These are phyloP conservation scores for Asclepias syriaca DNA, from an alignment of 257 asterid species.

Conservation along the genomic window DNA sequence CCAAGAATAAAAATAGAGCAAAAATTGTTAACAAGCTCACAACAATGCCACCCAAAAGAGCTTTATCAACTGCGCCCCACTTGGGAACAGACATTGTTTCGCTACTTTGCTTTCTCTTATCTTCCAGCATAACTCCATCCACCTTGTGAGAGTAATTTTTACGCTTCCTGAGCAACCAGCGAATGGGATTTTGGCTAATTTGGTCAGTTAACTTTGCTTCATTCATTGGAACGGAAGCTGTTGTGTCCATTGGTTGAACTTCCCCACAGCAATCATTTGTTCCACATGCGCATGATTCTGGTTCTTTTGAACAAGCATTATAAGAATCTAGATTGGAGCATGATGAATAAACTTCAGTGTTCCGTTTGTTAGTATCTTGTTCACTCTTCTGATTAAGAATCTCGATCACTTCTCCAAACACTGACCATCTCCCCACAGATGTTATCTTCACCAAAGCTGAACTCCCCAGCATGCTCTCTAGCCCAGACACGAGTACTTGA, in stretches of 20 bases:
- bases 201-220: conserved; percentile 20
- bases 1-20: conserved; percentile 39
- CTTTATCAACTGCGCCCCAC: conserved; percentile 53
- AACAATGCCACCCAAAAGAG: conserved; percentile 52
- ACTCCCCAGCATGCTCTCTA: conserved; percentile 75
- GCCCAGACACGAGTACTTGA: conserved; percentile 83
- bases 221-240: conserved; percentile 22
- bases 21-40: conserved; percentile 52
- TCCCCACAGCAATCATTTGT: conserved; percentile 37
- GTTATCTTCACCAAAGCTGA: conserved; percentile 77
- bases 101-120: conserved; percentile 28
- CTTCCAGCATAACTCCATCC: conserved; percentile 25
- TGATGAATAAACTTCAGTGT: conserved; percentile 22
- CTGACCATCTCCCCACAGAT: conserved; percentile 92
- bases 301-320: conserved; percentile 52
- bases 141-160: conserved; percentile 29
- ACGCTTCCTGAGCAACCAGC: conserved; percentile 59
- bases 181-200: conserved; percentile 36
- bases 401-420: conserved; percentile 83
- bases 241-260: conserved; percentile 19
- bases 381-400: conserved; percentile 31
- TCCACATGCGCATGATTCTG: conserved; percentile 52
- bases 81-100: conserved; percentile 12
- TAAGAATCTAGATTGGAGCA: conserved; percentile 43
- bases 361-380: conserved; percentile 21